Evolutionary conservation across 495 filamentous ascomycete genomes (phyloP).

Genomic region (Xylaria longipes): DNA sequence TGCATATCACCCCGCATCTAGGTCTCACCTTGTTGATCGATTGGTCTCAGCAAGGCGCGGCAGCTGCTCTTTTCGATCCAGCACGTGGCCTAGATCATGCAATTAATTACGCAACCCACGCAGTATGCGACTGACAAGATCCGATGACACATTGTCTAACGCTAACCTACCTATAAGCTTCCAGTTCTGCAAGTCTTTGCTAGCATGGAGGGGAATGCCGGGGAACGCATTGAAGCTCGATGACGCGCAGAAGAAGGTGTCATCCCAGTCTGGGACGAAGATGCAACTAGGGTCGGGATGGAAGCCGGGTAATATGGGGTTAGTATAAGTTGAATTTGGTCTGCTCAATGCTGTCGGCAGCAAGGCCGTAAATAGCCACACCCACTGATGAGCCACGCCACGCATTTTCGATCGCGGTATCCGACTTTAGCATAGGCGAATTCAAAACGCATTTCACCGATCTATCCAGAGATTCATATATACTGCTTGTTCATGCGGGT

Average conservation of each 20-base stretch:
- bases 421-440: neutral
- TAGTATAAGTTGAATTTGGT: conserved; percentile 48
- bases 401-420: neutral
- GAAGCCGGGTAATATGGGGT: conserved; percentile 63
- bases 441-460: neutral
- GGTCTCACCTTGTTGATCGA: conserved; percentile 46
- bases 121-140: neutral
- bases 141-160: neutral
- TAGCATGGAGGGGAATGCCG: conserved; percentile 59
- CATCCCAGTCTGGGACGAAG: conserved; percentile 53
- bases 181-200: conserved; percentile 60
- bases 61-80: conserved; percentile 49
- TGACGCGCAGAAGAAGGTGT: conserved; percentile 60
- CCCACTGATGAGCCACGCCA: neutral
- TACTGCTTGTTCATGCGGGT: neutral
- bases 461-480: neutral
- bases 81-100: conserved; percentile 43
- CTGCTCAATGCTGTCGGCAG: neutral
- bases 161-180: conserved; percentile 47
- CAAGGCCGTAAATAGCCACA: conserved; percentile 15
- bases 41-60: conserved; percentile 52
- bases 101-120: neutral
- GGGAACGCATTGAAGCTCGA: conserved; percentile 63
- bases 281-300: conserved; percentile 64
- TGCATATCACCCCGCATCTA: neutral